Conservation (phyloP, 305 asterid genomes). For the Fraxinus angustifolia region DNA sequence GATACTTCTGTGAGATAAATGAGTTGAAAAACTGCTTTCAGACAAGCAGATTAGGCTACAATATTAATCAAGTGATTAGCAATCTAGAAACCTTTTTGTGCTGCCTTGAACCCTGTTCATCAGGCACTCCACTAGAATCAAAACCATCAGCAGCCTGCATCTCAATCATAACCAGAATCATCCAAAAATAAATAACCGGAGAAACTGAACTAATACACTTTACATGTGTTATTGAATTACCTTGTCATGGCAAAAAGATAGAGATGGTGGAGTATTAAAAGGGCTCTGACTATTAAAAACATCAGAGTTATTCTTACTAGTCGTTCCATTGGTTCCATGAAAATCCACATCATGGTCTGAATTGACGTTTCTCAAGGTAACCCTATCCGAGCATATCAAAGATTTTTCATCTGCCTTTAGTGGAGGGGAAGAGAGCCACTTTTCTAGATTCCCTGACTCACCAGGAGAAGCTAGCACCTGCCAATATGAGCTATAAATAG, state of each 20-base stretch:
- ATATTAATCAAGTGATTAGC: conserved; percentile 19
- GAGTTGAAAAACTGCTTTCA: conserved; percentile 15
- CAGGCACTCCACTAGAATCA: conserved; percentile 37
- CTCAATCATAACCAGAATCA: conserved; percentile 25
- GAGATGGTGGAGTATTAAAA: conserved; percentile 89
- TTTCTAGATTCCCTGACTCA: conserved; percentile 60
- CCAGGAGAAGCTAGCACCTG: conserved; percentile 55
- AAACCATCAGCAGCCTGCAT: conserved; percentile 49
- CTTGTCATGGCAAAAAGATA: conserved; percentile 71
- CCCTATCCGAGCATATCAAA: conserved; percentile 40
- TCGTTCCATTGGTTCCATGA: conserved; percentile 35
- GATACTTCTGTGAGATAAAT: conserved; percentile 17
- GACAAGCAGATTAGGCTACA: conserved; percentile 1
- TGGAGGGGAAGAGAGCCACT: conserved; percentile 74
- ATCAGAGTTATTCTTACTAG: conserved; percentile 39
- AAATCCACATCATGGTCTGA: conserved; percentile 27
- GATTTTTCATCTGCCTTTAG: conserved; percentile 50
- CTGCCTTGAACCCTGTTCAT: conserved; percentile 58
- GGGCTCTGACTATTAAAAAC: conserved; percentile 63
- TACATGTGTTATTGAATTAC: conserved; percentile 36
- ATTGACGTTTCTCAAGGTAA: conserved; percentile 32
- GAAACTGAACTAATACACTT: conserved; percentile 13
- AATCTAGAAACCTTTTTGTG: conserved; percentile 69
- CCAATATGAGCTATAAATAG: conserved; percentile 20
- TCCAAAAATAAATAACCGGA: conserved; percentile 19